Percentiles rank a stretch among this genome's conserved stretches.
These are phyloP conservation scores for Passalora sequoiae DNA, from an alignment of 2,329 filamentous ascomycete genomes.

Conservation along the genomic window DNA sequence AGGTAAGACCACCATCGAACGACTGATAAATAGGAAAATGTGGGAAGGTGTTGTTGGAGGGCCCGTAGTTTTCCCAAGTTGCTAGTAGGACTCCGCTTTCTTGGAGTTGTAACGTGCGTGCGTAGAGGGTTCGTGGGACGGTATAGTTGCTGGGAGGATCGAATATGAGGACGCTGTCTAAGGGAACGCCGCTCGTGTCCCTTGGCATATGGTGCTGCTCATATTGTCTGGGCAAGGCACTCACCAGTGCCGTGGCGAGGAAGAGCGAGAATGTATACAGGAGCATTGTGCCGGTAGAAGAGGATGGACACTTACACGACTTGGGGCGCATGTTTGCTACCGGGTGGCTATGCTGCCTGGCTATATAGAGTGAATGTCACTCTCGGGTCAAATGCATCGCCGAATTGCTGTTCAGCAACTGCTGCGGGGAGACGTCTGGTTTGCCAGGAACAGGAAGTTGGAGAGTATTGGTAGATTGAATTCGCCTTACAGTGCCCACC, in stretches of 20 bases:
- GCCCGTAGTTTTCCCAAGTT: slow-evolving; percentile 52
- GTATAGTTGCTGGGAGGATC: slow-evolving; percentile 27
- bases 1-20: slow-evolving; percentile 48
- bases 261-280: slow-evolving; percentile 8
- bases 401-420: too few species aligned
- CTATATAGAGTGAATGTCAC: too few species aligned
- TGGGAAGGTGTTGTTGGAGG: slow-evolving; percentile 38
- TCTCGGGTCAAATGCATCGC: too few species aligned
- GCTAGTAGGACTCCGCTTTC: slow-evolving; percentile 42
- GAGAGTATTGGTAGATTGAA: too few species aligned
- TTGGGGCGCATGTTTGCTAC: background rate
- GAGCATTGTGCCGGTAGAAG: slow-evolving; percentile 6
- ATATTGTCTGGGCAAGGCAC: slow-evolving; percentile 5
- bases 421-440: too few species aligned
- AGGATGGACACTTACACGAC: slow-evolving; percentile 6
- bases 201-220: slow-evolving; percentile 1
- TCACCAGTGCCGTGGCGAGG: slow-evolving; percentile 2
- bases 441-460: too few species aligned
- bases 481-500: too few species aligned
- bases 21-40: slow-evolving; percentile 47
- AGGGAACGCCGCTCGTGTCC: background rate
- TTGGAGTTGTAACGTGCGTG: slow-evolving; percentile 44
- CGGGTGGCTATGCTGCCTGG: too few species aligned
- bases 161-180: slow-evolving; percentile 25
- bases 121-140: slow-evolving; percentile 45